Evolutionary conservation across 129 eudicot genomes (phyloP), one percentile per base, ranked within the genome.

Genomic region (Calendula officinalis): DNA sequence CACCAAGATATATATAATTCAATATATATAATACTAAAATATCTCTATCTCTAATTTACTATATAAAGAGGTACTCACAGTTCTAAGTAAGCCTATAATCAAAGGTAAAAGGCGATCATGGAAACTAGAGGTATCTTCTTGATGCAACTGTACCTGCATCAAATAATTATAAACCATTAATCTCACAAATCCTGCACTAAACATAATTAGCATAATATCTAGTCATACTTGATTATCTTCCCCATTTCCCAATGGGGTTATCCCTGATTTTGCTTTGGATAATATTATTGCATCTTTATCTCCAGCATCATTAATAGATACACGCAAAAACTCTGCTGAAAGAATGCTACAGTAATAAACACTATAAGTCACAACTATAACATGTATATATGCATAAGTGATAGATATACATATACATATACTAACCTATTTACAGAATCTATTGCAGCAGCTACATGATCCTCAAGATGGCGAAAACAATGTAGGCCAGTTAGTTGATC

Each of bases 301-400:
- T 36, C 86, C 92, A 71, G 87, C 69, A 73, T 78, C 95, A 68
- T 67, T 92, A 54, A 78, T 58, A 63, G 95, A 81, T 77, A 80
- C 85, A 73, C 80, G 97, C 85, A 94, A 75, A 86, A 94, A 94
- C 80, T 94, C 99, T 80, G 95, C 90, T 75, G 97, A 86, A 88
- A 94, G 99, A 89, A 94, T 86, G 95, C 99, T 94, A 94, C 97
- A 94, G 71, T 79, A 81, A 80, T 82, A 78, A 77, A 94, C 77
- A 66, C 64, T 67, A 57, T 68, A 68, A 75, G 99, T 77, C 82
- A 83, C 75, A 61, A 64, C 60, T 22, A 22, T 2, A 22, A 22
- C 30, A 22, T 22, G 30, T 22, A 22, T 22, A 22, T 22, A 22
- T 22, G 2, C 30, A 22, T 22, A 22, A 22, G 30, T 22, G 30